Base-by-base conservation (phyloP, 2,329 filamentous ascomycete species). In the Ceratocystis diversiconidia region DNA sequence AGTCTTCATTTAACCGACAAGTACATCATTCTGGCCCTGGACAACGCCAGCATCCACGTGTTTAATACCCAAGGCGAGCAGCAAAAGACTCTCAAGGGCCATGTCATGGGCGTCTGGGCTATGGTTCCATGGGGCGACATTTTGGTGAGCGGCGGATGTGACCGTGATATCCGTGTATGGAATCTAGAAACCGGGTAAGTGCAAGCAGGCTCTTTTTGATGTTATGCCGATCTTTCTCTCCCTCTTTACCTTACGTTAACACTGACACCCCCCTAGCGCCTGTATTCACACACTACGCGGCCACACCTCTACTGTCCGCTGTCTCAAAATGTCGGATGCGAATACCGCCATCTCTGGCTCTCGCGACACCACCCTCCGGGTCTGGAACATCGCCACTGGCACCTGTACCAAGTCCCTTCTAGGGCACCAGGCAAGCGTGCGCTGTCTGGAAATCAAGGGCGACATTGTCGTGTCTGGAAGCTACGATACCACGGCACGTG, bases 41-140 rank as follows among this genome's bases (percentile, higher is more conserved):
- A 99, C 78, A 99, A 97, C 75, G 92, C 94, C 46, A 95, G 95
- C 78, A 99, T 99, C 59, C 94, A 99, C 75, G 92, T 99, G 30
- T 99, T 97, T 73, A 90, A 97, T 74, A 92, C 90, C 0, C 85
- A 94, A 70, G 94, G 94, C 43, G 86, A 91, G 70, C 85, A 90
- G 69, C 86, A 95, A 71, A 90, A 91, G 73, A 96, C 90, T 1
- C 78, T 99, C 32, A 88, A 94, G 72, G 94, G 94, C 10, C 94
- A 99, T 77, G 89, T 97, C 57, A 99, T 99, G 94, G 94, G 94
- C 50, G 94, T 99, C 22, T 99, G 94, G 94, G 94, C 94, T 61
- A 97, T 99, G 92, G 91, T 99, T 28, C 94, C 94, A 5, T 96
- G 92, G 89, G 92, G 90, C 67, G 92, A 99, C 74, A 88, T 90